phyloP scores from a whole-genome alignment of 805 yeast genomes.

The Spathaspora hagerdaliae region DNA sequence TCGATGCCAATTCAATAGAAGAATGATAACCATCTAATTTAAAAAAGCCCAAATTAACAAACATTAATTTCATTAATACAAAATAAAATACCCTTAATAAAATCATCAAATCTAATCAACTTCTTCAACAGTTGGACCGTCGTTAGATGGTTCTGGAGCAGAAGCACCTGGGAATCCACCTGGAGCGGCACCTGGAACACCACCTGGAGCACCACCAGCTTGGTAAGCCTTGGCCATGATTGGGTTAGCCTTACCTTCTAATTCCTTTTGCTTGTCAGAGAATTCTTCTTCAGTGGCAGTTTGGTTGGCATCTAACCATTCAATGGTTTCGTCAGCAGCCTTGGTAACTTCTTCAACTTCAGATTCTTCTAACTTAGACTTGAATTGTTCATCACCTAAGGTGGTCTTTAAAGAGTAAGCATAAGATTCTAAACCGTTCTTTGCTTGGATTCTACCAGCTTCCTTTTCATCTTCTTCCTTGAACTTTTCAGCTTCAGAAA shows the following conservation, averaged over 20 bases:
- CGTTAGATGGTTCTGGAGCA: conserved; percentile 33
- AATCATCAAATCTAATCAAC: conserved; percentile 35
- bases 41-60: background rate
- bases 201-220: conserved; percentile 79
- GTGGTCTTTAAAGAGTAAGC: conserved; percentile 90
- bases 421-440: conserved; percentile 94
- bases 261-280: conserved; percentile 90
- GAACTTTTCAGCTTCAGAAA: conserved; percentile 94
- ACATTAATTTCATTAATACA: background rate
- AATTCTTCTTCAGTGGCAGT: conserved; percentile 91
- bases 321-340: conserved; percentile 80
- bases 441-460: conserved; percentile 87
- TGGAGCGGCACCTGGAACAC: conserved; percentile 60
- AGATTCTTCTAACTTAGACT: conserved; percentile 48
- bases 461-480: conserved; percentile 96
- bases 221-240: conserved; percentile 96
- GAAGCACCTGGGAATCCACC: conserved; percentile 56
- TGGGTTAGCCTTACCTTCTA: conserved; percentile 93
- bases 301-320: conserved; percentile 92
- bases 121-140: conserved; percentile 53
- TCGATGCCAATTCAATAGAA: background rate
- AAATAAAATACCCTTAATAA: background rate
- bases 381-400: conserved; percentile 44
- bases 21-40: too few relatives aligned
- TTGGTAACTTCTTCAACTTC: conserved; percentile 67